A percentile compares a stretch with the other conserved stretches of the same genome.
phyloP scores from a whole-genome alignment of 1,284 basidiomycete species.

The Sporisorium scitamineum region DNA sequence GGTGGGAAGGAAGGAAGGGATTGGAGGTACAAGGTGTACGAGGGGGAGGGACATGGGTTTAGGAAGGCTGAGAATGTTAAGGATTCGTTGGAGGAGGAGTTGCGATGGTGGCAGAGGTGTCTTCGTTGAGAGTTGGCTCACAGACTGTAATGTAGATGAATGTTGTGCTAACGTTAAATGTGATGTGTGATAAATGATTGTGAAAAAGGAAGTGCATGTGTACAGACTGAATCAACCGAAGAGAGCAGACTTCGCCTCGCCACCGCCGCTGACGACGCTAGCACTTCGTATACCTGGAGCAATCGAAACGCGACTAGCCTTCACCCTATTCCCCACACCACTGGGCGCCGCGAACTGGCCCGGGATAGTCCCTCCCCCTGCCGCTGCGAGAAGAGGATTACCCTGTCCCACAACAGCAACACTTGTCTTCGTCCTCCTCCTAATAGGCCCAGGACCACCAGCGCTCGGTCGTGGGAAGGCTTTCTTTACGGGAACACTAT shows the following conservation, averaged over 20 bases:
- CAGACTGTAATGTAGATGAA: too few species aligned
- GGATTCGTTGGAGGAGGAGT: conserved; percentile 33
- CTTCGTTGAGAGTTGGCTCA: conserved; percentile 1
- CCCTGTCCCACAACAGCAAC: conserved; percentile 7
- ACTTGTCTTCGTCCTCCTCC: conserved; percentile 21
- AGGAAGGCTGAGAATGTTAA: conserved; percentile 32
- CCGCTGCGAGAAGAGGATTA: conserved; percentile 1
- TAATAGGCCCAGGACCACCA: conserved; percentile 40
- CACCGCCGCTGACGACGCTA: not conserved
- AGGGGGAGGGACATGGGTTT: conserved; percentile 60
- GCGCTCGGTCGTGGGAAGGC: conserved; percentile 41
- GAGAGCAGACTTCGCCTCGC: not conserved
- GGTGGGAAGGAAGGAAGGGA: conserved; percentile 22
- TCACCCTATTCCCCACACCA: conserved; percentile 30
- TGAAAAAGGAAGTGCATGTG: not conserved
- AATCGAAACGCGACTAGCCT: conserved; percentile 22
- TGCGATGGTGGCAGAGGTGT: conserved; percentile 31
- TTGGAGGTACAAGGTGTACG: conserved; percentile 53
- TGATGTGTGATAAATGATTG: too few species aligned
- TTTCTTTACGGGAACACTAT: conserved; percentile 22
- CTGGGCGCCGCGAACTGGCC: conserved; percentile 14
- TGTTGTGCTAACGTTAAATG: too few species aligned
- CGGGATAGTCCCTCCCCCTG: conserved; percentile 3
- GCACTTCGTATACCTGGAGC: conserved; percentile 2
- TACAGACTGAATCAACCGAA: conserved; percentile 3